These are phyloP conservation scores for Prunus mongolica DNA, from an alignment of 306 rosid genomes.

Conservation along the genomic window DNA sequence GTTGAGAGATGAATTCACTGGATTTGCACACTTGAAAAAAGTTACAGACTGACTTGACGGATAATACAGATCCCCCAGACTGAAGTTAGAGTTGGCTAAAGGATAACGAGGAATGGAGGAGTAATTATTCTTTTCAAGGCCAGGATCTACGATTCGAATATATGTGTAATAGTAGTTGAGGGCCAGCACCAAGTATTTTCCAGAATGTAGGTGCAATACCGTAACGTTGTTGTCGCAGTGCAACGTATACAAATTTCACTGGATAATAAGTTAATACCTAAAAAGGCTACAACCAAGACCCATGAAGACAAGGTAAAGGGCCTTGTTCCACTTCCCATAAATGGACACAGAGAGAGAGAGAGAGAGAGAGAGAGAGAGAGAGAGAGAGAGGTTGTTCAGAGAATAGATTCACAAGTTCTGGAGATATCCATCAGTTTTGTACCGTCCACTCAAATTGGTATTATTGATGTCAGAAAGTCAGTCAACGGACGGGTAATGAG, in stretches of 20 bases:
- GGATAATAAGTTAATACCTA: too few species aligned
- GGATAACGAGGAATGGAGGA: not conserved
- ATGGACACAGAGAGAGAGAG: not conserved
- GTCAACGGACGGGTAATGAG: too few species aligned
- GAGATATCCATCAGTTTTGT: too few species aligned
- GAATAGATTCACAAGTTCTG: too few species aligned
- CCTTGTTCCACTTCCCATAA: not conserved
- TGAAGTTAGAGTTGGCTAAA: not conserved
- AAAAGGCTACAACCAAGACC: too few species aligned
- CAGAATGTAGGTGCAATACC: not conserved
- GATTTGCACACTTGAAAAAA: not conserved
- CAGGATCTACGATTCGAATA: conserved; percentile 29
- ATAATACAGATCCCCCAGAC: too few species aligned
- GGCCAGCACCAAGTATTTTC: conserved; percentile 7
- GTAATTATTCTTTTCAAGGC: not conserved
- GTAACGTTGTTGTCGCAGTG: conserved; percentile 16
- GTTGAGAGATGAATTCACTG: not conserved
- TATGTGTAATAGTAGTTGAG: conserved; percentile 6
- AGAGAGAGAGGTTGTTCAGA: not conserved
- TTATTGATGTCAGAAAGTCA: too few species aligned
- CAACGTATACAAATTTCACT: not conserved
- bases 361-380: not conserved
- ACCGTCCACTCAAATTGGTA: too few species aligned
- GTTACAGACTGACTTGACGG: not conserved
- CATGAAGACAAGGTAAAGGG: not conserved